Conservation (phyloP, 257 asterid genomes). For the Rauvolfia tetraphylla region DNA sequence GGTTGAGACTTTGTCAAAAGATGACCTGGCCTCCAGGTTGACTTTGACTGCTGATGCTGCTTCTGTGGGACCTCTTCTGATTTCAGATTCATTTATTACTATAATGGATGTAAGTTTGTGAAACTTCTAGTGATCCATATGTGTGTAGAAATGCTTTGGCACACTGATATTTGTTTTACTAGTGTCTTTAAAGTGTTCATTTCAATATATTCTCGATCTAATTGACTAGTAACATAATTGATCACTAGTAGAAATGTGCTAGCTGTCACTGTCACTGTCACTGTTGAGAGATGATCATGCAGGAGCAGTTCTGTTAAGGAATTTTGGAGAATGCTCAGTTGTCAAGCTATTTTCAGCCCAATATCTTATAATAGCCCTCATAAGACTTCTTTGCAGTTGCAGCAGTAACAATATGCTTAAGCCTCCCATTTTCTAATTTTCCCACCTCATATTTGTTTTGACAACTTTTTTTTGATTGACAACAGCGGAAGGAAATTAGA, state of each 20-base stretch:
- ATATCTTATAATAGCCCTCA: not conserved
- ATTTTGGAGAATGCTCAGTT: not conserved
- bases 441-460: not conserved
- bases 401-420: not conserved
- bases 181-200: not conserved
- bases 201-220: not conserved
- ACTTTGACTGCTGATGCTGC: conserved; percentile 78
- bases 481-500: not conserved
- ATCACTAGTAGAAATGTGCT: not conserved
- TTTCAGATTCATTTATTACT: conserved; percentile 79
- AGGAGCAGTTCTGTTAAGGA: not conserved
- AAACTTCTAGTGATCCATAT: conserved; percentile 2
- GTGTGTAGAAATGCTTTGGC: not conserved
- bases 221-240: not conserved
- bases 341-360: not conserved
- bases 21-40: conserved; percentile 90
- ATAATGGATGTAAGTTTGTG: conserved; percentile 73
- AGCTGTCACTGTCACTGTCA: no score
- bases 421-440: not conserved
- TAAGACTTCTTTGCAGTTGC: not conserved
- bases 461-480: not conserved
- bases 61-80: conserved; percentile 74
- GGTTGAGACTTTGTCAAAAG: conserved; percentile 87
- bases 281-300: not conserved
- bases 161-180: not conserved